These are phyloP conservation scores for Scedosporium dehoogii DNA, from an alignment of 2,329 filamentous ascomycete species.

Conservation along the genomic window DNA sequence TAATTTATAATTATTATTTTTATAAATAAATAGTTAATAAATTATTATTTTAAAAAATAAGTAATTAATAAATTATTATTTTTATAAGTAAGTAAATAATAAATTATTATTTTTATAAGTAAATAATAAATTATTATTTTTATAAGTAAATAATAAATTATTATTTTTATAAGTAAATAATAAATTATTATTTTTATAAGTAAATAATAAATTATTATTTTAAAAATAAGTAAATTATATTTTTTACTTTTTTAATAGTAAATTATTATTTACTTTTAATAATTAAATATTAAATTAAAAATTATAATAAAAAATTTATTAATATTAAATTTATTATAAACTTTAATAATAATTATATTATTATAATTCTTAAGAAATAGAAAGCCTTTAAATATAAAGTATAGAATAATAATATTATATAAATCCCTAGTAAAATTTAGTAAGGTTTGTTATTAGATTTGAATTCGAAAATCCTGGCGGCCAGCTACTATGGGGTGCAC, in stretches of 20 bases:
- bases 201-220: no score
- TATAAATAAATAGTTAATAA: neutral
- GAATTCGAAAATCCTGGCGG: neutral
- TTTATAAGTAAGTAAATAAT: no score
- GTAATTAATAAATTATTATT: constrained; percentile 3
- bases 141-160: no score
- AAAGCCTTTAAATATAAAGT: no score
- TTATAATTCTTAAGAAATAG: no score
- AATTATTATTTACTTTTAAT: neutral
- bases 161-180: no score
- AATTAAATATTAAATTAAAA: neutral
- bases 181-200: no score
- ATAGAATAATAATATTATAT: constrained; percentile 2
- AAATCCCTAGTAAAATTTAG: neutral
- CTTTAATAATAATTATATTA: neutral
- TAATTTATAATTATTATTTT: neutral
- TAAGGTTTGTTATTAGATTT: neutral
- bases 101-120: no score
- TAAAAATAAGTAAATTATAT: neutral
- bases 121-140: no score
- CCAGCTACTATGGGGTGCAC: neutral
- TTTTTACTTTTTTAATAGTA: neutral
- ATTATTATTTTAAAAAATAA: neutral
- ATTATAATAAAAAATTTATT: constrained; percentile 2
- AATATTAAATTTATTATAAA: neutral